Conservation (phyloP, 1,284 basidiomycete genomes). For the Erythrobasidium hasegawianum region DNA sequence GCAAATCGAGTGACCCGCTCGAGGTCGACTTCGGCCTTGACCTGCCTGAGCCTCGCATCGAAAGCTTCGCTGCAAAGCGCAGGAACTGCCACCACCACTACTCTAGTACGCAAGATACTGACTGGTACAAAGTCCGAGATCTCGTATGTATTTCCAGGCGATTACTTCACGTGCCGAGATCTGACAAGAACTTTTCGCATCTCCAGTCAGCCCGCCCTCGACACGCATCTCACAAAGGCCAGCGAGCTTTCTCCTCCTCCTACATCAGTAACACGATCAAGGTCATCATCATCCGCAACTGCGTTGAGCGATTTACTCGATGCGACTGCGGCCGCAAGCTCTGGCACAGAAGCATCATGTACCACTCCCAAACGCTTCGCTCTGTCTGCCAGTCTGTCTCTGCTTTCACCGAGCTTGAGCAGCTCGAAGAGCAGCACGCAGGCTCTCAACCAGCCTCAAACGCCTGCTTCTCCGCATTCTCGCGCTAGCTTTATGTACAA, state of each 20-base stretch:
- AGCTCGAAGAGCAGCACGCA: background rate
- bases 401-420: background rate
- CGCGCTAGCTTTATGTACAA: background rate
- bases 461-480: background rate
- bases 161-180: background rate
- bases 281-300: slow-evolving; percentile 9
- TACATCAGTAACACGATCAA: background rate
- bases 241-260: slow-evolving; percentile 10
- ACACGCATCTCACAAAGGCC: background rate
- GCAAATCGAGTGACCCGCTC: slow-evolving; percentile 16
- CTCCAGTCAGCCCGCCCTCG: slow-evolving; percentile 10
- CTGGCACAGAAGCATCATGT: too few species aligned
- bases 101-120: background rate
- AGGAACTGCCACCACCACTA: background rate
- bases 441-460: background rate
- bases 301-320: slow-evolving; percentile 11
- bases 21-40: slow-evolving; percentile 27
- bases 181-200: background rate
- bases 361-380: background rate
- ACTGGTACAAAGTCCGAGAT: slow-evolving; percentile 2
- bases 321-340: too few species aligned
- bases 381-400: background rate
- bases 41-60: slow-evolving; percentile 9
- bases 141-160: background rate
- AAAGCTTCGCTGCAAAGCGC: background rate